phyloP scores from a whole-genome alignment of 2,329 filamentous ascomycete species.

The Biscogniauxia mediterranea region DNA sequence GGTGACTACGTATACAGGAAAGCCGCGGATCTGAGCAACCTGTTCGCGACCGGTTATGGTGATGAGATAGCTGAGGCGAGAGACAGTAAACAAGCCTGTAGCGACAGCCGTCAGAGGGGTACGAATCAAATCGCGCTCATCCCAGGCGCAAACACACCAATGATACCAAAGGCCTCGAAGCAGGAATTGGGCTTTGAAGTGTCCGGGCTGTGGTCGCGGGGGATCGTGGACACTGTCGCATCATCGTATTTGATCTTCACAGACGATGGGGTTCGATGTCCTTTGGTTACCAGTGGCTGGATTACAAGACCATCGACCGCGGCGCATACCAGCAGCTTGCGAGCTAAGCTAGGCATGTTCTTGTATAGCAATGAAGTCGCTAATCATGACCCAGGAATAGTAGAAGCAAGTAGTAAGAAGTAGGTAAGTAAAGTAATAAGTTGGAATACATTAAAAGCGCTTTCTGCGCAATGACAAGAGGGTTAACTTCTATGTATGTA shows the following conservation, averaged over 20 bases:
- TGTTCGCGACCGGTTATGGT: conserved; percentile 84
- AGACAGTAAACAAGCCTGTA: conserved; percentile 78
- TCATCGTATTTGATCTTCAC: conserved; percentile 71
- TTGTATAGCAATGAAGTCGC: conserved; percentile 4
- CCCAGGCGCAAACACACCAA: conserved; percentile 43
- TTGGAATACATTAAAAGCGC: conserved; percentile 5
- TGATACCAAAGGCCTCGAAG: conserved; percentile 60
- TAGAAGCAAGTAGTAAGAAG: too few relatives aligned
- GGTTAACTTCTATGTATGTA: too few relatives aligned
- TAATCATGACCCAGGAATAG: conserved; percentile 14
- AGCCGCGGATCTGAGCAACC: conserved; percentile 81
- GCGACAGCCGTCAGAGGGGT: conserved; percentile 2
- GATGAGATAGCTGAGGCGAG: conserved; percentile 78
- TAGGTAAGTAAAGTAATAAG: conserved; percentile 3
- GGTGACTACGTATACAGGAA: conserved; percentile 81
- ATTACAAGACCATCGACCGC: conserved; percentile 80
- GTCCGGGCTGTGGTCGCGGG: conserved; percentile 47
- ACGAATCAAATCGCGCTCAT: conserved; percentile 3
- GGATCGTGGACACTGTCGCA: conserved; percentile 43
- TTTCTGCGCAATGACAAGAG: background rate
- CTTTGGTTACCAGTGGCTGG: conserved; percentile 65
- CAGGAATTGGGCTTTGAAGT: conserved; percentile 44
- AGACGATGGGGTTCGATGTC: conserved; percentile 48
- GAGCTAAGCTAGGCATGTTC: conserved; percentile 71
- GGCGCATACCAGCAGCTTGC: conserved; percentile 78